A percentile compares a stretch with the other conserved stretches of the same genome.
Conservation (phyloP, 345 rosid genomes). For the Hibiscus mutabilis region DNA sequence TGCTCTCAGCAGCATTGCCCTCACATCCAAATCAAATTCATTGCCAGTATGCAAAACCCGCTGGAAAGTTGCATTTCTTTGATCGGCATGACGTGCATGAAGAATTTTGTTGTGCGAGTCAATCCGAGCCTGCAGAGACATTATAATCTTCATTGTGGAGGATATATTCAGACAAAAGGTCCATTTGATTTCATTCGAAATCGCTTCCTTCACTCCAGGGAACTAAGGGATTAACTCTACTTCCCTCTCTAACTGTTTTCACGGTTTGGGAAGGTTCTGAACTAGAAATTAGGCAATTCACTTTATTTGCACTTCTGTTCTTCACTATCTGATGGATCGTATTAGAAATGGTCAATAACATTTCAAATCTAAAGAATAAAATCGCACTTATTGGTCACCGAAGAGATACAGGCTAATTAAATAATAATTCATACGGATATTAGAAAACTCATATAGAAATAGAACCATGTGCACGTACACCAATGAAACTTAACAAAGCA, state of each 20-base stretch:
- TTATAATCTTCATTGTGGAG: background rate
- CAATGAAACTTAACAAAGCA: background rate
- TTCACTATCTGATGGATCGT: background rate
- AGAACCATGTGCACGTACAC: background rate
- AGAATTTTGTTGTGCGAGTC: slow-evolving; percentile 98
- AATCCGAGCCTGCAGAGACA: slow-evolving; percentile 72
- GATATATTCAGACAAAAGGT: background rate
- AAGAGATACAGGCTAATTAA: background rate
- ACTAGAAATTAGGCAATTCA: background rate
- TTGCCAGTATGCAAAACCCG: slow-evolving; percentile 87
- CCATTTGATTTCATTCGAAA: background rate
- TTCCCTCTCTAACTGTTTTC: background rate
- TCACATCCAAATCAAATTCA: slow-evolving; percentile 84
- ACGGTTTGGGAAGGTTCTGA: background rate
- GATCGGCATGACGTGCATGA: slow-evolving; percentile 95
- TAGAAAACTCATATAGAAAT: background rate
- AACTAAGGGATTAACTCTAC: background rate
- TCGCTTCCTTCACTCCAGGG: background rate
- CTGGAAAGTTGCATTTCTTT: slow-evolving; percentile 90
- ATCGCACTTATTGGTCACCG: background rate
- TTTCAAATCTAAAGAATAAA: background rate
- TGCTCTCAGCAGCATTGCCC: slow-evolving; percentile 81
- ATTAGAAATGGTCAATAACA: background rate
- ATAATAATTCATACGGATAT: background rate
- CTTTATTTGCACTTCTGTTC: background rate